These are phyloP conservation scores for Phytophthora quininea DNA, from an alignment of 352 stramenopile species.

Conservation along the genomic window DNA sequence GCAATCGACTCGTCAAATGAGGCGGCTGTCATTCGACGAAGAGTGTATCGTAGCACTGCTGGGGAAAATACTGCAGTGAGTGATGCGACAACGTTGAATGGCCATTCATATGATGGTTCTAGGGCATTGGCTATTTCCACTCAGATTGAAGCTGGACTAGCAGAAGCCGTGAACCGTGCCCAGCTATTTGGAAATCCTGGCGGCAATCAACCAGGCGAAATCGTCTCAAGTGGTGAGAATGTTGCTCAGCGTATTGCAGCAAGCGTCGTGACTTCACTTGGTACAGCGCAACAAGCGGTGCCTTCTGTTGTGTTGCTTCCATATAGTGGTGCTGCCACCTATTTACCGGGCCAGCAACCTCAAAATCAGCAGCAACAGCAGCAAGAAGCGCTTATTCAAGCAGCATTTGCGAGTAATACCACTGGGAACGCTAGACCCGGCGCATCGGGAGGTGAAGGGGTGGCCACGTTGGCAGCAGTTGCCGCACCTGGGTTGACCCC, in stretches of 20 bases:
- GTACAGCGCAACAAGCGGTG: constrained; percentile 17
- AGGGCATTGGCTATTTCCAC: constrained; percentile 17
- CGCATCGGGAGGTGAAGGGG: constrained; percentile 5
- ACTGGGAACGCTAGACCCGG: constrained; percentile 3
- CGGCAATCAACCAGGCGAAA: constrained; percentile 7
- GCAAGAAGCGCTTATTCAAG: constrained; percentile 4
- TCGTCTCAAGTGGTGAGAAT: constrained; percentile 11
- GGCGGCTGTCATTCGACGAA: constrained; percentile 31
- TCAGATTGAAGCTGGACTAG: constrained; percentile 29
- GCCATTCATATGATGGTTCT: constrained; percentile 7
- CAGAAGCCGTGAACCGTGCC: constrained; percentile 26
- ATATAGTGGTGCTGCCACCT: constrained; percentile 27
- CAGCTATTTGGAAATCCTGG: constrained; percentile 21
- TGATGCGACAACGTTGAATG: constrained; percentile 2
- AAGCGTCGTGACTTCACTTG: constrained; percentile 9
- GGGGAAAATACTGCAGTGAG: not conserved
- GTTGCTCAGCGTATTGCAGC: constrained; percentile 10
- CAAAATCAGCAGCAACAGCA: constrained; percentile 23
- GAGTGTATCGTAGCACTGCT: constrained; percentile 3
- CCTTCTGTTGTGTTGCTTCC: constrained; percentile 42
- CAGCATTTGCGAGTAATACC: constrained; percentile 17
- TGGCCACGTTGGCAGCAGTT: constrained; percentile 20
- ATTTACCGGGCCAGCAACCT: constrained; percentile 19
- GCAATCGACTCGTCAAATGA: constrained; percentile 56
- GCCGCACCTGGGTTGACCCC: constrained; percentile 14